Percentiles rank a stretch among this genome's conserved stretches.
These are phyloP conservation scores for Globisporangium abappressorium DNA, from an alignment of 352 stramenopile genomes.

Conservation along the genomic window DNA sequence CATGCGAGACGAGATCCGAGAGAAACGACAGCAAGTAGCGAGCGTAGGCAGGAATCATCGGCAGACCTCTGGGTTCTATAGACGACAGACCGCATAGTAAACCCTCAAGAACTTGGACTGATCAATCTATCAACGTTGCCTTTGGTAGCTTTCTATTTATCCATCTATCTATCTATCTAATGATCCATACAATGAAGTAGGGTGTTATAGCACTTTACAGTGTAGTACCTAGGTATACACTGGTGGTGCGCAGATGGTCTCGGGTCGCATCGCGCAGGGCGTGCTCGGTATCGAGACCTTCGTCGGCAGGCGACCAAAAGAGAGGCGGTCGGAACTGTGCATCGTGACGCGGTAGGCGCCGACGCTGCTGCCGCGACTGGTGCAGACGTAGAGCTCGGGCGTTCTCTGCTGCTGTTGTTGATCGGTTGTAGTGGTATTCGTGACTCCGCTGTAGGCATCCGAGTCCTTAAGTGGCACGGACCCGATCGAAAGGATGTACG, in stretches of 20 bases:
- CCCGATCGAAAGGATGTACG: conserved; percentile 41
- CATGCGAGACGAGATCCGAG: neutral
- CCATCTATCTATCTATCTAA: no score
- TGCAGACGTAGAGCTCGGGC: conserved; percentile 32
- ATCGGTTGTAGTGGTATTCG: conserved; percentile 16
- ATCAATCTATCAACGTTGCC: no score
- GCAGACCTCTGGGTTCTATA: neutral
- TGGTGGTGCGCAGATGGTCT: neutral
- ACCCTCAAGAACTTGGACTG: no score
- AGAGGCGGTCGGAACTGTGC: conserved; percentile 24
- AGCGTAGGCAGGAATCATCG: neutral
- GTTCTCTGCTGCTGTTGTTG: conserved; percentile 18
- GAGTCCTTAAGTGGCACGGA: conserved; percentile 27
- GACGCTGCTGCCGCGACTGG: conserved; percentile 17
- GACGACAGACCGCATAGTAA: neutral
- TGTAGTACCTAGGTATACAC: neutral
- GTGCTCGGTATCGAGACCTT: neutral
- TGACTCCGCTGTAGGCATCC: conserved; percentile 22
- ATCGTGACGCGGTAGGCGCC: conserved; percentile 39
- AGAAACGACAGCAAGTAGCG: neutral
- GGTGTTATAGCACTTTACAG: neutral
- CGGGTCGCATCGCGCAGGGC: neutral
- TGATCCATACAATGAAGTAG: no score
- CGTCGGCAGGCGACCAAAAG: neutral
- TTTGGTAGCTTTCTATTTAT: no score